Evolutionary conservation across 495 filamentous ascomycete genomes (phyloP), one percentile per base, ranked within the genome.

Genomic region (Bacidia gigantensis): DNA sequence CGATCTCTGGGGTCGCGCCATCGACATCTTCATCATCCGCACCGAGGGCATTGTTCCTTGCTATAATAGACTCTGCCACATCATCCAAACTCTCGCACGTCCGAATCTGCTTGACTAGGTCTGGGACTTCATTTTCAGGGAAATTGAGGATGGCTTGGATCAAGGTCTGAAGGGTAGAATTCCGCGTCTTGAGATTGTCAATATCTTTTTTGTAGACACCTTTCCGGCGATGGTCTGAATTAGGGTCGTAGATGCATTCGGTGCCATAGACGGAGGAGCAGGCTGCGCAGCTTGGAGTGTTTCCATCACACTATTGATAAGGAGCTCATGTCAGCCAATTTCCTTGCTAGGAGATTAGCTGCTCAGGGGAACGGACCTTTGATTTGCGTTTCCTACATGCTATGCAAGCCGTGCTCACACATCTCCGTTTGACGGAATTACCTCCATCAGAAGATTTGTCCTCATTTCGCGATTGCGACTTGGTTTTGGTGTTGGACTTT

Each of bases 201-300:
- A 89, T 83, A 65, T 95, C 89, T 65, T 95, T 87, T 65, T 88
- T 89, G 65, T 95, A 96, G 10, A 96, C 92, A 46, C 92, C 92
- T 64, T 97, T 98, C 17, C 92, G 81, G 44, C 92, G 84, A 63
- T 95, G 88, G 65, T 98, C 92, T 51, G 87, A 92, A 62, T 87
- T 93, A 3, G 88, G 92, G 63, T 97, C 93, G 72, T 97, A 98
- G 26, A 51, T 63, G 69, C 74, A 77, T 53, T 73, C 70, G 40
- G 92, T 97, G 54, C 89, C 84, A 61, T 98, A 98, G 39, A 98
- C 93, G 44, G 87, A 93, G 22, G 87, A 79, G 67, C 92, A 98
- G 22, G 92, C 92, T 17, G 92, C 89, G 62, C 92, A 98, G 57
- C 86, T 87, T 2, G 92, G 92, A 2, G 83, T 75, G 35, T 89